A percentile compares a stretch with the other conserved stretches of the same genome.
Evolutionary conservation across 495 filamentous ascomycete species (phyloP).

Genomic region (Cenococcum geophilum): DNA sequence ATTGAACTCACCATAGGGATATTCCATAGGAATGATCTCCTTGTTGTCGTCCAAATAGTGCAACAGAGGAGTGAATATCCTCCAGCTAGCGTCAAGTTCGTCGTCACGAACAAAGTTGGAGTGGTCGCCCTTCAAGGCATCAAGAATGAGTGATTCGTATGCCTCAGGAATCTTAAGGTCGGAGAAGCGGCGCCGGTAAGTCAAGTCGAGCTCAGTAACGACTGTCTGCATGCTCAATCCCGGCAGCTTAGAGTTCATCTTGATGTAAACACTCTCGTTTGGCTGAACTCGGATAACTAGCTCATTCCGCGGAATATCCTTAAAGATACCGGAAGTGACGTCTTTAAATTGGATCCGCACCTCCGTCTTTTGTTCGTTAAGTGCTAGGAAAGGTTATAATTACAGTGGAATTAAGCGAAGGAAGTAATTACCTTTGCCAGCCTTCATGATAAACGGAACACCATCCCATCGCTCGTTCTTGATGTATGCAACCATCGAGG

Average conservation of each 20-base stretch:
- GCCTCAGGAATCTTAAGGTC: slow-evolving; percentile 99
- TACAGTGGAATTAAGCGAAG: not conserved
- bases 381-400: slow-evolving; percentile 45
- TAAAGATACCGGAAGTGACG: slow-evolving; percentile 98
- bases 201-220: slow-evolving; percentile 96
- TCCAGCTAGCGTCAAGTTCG: slow-evolving; percentile 96
- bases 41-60: slow-evolving; percentile 98
- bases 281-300: slow-evolving; percentile 99
- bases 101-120: slow-evolving; percentile 99
- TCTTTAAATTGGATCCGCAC: slow-evolving; percentile 99
- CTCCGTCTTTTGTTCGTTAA: slow-evolving; percentile 99
- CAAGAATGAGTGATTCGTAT: slow-evolving; percentile 95
- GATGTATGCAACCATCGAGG: slow-evolving; percentile 92
- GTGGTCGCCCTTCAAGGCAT: slow-evolving; percentile 97
- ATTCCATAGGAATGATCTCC: slow-evolving; percentile 99
- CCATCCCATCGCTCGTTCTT: slow-evolving; percentile 99
- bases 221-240: slow-evolving; percentile 99
- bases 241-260: slow-evolving; percentile 99
- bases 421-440: slow-evolving; percentile 60
- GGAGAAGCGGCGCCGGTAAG: slow-evolving; percentile 96
- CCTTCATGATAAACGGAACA: slow-evolving; percentile 99
- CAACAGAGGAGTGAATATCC: slow-evolving; percentile 93
- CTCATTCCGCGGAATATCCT: slow-evolving; percentile 98
- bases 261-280: slow-evolving; percentile 99
- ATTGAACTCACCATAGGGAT: slow-evolving; percentile 80